These are phyloP conservation scores for Phanerochaete sordida DNA, from an alignment of 768 basidiomycete genomes.

Conservation along the genomic window DNA sequence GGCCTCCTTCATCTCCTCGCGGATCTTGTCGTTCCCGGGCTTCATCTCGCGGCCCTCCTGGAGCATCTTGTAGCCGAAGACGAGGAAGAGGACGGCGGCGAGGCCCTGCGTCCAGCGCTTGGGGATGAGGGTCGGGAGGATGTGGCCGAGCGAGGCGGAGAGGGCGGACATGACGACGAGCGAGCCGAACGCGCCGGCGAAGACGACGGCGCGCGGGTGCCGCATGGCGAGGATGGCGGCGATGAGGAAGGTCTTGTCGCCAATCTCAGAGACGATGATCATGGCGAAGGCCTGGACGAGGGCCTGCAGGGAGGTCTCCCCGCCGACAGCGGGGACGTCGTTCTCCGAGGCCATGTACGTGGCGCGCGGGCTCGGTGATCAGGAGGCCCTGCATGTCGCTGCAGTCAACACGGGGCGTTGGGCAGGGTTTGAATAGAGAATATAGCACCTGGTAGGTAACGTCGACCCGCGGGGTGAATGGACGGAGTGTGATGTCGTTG, in stretches of 20 bases:
- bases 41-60: slow-evolving; percentile 82
- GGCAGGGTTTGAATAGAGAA: background rate
- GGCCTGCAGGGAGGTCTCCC: slow-evolving; percentile 41
- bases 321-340: slow-evolving; percentile 3
- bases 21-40: slow-evolving; percentile 72
- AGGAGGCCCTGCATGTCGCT: background rate
- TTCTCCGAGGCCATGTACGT: slow-evolving; percentile 3
- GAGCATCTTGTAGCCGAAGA: slow-evolving; percentile 89
- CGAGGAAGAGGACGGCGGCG: slow-evolving; percentile 80
- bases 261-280: slow-evolving; percentile 92
- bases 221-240: slow-evolving; percentile 93
- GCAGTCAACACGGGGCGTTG: background rate
- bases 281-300: slow-evolving; percentile 80
- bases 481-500: background rate
- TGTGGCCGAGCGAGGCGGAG: slow-evolving; percentile 88
- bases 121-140: slow-evolving; percentile 84
- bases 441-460: background rate
- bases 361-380: background rate
- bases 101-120: slow-evolving; percentile 45
- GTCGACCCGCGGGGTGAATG: background rate
- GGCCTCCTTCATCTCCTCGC: slow-evolving; percentile 95
- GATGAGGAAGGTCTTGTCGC: slow-evolving; percentile 91
- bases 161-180: slow-evolving; percentile 92
- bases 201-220: slow-evolving; percentile 82
- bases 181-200: slow-evolving; percentile 84